Percentiles rank a stretch among this genome's conserved stretches.
These are phyloP conservation scores for Cyclanthera cordifolia DNA, from an alignment of 306 rosid species.

Conservation along the genomic window DNA sequence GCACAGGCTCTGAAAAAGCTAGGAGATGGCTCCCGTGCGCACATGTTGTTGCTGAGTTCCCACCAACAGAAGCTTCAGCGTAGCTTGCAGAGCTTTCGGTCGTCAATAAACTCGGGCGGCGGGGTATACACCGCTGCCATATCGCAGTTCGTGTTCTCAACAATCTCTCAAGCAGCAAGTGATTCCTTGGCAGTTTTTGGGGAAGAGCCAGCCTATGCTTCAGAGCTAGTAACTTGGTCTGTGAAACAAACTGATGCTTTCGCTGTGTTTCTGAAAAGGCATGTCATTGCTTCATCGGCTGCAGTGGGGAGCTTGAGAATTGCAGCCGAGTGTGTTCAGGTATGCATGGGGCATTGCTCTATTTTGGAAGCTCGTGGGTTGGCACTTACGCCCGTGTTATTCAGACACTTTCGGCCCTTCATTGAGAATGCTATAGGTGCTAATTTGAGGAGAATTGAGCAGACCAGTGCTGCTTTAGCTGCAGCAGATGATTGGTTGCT, in stretches of 20 bases:
- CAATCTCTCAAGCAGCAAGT: slow-evolving; percentile 57
- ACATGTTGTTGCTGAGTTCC: slow-evolving; percentile 47
- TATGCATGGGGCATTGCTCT: slow-evolving; percentile 60
- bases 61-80: slow-evolving; percentile 43
- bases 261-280: slow-evolving; percentile 45
- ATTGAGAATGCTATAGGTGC: slow-evolving; percentile 45
- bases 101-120: slow-evolving; percentile 22
- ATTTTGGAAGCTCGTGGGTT: slow-evolving; percentile 56
- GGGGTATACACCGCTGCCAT: slow-evolving; percentile 48
- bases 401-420: slow-evolving; percentile 52
- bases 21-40: slow-evolving; percentile 84
- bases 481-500: slow-evolving; percentile 74
- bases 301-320: slow-evolving; percentile 62
- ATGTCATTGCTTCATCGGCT: slow-evolving; percentile 54
- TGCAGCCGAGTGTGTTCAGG: slow-evolving; percentile 66
- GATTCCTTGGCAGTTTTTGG: slow-evolving; percentile 60
- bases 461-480: slow-evolving; percentile 60
- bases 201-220: slow-evolving; percentile 62
- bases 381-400: slow-evolving; percentile 65
- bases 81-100: slow-evolving; percentile 24
- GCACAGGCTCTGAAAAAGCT: slow-evolving; percentile 51
- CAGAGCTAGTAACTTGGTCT: slow-evolving; percentile 92
- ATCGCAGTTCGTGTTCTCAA: slow-evolving; percentile 60
- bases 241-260: slow-evolving; percentile 45
- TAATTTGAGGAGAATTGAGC: slow-evolving; percentile 67